A percentile compares a stretch with the other conserved stretches of the same genome.
Conservation (phyloP, 306 rosid species). For the Phaseolus lunatus region DNA sequence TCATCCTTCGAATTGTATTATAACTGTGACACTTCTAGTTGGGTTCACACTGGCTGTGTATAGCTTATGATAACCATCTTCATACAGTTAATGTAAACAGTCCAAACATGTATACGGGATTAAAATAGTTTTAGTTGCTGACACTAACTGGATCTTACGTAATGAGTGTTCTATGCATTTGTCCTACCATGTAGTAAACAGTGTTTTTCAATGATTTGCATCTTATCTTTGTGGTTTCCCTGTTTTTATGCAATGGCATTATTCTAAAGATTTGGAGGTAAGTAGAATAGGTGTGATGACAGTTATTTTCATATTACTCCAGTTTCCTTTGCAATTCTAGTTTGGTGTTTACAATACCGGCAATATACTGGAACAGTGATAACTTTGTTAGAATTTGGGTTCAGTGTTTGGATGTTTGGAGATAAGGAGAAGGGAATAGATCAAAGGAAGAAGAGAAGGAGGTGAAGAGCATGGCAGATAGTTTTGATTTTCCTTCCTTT, state of each 20-base stretch:
- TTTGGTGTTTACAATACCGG: neutral
- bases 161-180: conserved; percentile 5
- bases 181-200: neutral
- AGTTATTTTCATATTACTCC: neutral
- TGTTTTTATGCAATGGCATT: neutral
- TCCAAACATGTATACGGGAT: neutral
- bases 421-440: neutral
- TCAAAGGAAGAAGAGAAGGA: conserved; percentile 11
- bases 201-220: neutral
- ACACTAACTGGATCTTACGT: neutral
- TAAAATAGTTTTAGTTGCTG: conserved; percentile 6
- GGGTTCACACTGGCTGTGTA: neutral
- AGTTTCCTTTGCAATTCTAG: neutral
- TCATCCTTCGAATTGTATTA: neutral
- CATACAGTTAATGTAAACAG: neutral
- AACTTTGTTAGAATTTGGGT: neutral
- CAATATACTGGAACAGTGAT: neutral
- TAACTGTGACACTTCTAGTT: neutral
- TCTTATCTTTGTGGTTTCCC: neutral
- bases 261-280: neutral
- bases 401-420: neutral
- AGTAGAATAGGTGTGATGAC: neutral
- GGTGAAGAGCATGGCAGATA: neutral
- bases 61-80: neutral
- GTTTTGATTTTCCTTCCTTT: neutral